Conservation (phyloP, 495 filamentous ascomycete genomes). For the Annulohypoxylon stygium region DNA sequence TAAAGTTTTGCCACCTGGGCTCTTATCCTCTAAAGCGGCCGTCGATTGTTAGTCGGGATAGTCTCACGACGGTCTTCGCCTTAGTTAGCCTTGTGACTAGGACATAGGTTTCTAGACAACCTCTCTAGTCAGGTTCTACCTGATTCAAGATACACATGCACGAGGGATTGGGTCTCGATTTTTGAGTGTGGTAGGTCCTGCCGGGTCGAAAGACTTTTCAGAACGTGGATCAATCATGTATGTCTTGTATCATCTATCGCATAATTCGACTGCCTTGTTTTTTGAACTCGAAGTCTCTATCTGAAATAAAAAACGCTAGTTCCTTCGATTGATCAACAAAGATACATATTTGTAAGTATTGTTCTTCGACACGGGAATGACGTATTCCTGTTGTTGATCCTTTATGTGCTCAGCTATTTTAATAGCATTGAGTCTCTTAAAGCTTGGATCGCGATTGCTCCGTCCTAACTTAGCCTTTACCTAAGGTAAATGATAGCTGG, state of each 20-base stretch:
- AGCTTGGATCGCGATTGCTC: not conserved
- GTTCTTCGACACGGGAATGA: not conserved
- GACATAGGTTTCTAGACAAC: not conserved
- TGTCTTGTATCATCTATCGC: constrained; percentile 9
- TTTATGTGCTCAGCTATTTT: not conserved
- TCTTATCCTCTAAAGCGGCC: not conserved
- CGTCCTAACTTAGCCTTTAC: not conserved
- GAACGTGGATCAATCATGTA: not conserved
- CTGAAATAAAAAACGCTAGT: not conserved
- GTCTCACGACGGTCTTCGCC: not conserved
- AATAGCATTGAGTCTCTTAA: not conserved
- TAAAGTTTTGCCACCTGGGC: not conserved
- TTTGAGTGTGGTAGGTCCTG: not conserved
- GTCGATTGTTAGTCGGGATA: not conserved
- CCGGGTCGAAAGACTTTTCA: not conserved
- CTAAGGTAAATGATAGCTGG: no score
- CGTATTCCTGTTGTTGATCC: not conserved
- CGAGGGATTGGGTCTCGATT: not conserved
- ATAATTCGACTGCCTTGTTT: not conserved
- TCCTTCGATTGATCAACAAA: not conserved
- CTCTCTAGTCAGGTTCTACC: not conserved
- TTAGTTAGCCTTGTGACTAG: not conserved
- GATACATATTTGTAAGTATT: not conserved
- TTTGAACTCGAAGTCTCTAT: not conserved
- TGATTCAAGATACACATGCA: not conserved